Percentiles rank a stretch among this genome's conserved stretches.
phyloP scores from a whole-genome alignment of 352 stramenopile genomes.

The Globisporangium barbulae region DNA sequence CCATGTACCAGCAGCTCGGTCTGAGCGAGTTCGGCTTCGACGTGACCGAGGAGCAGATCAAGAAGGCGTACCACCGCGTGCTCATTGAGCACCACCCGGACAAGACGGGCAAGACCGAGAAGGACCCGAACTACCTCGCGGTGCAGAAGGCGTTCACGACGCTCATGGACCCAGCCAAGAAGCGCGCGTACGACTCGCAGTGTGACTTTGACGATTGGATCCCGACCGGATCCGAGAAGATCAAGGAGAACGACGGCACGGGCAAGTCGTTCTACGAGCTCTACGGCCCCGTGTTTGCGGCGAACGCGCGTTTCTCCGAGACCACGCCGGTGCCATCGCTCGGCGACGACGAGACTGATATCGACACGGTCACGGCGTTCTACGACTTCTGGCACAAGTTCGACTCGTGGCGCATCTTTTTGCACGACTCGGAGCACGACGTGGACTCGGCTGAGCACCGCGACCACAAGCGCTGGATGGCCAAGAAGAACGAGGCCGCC shows the following conservation, averaged over 20 bases:
- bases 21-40: conserved; percentile 75
- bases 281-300: conserved; percentile 73
- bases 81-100: conserved; percentile 87
- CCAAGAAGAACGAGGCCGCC: conserved; percentile 83
- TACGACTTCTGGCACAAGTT: conserved; percentile 92
- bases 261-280: conserved; percentile 87
- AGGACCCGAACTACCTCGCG: conserved; percentile 86
- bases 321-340: conserved; percentile 73
- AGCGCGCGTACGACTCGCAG: conserved; percentile 82
- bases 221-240: conserved; percentile 71
- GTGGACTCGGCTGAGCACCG: conserved; percentile 81
- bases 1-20: conserved; percentile 86
- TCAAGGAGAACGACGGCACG: conserved; percentile 66
- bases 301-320: conserved; percentile 81
- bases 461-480: conserved; percentile 87
- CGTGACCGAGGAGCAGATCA: conserved; percentile 80
- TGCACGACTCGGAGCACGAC: conserved; percentile 83
- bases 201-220: conserved; percentile 88
- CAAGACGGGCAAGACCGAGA: conserved; percentile 88
- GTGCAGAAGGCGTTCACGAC: conserved; percentile 83
- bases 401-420: conserved; percentile 83
- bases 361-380: conserved; percentile 75
- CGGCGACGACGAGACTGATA: conserved; percentile 50
- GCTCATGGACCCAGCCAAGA: conserved; percentile 79
- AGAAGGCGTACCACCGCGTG: conserved; percentile 87